A percentile compares a stretch with the other conserved stretches of the same genome.
phyloP scores from a whole-genome alignment of 139 green algal genomes.

The Volvox africanus region DNA sequence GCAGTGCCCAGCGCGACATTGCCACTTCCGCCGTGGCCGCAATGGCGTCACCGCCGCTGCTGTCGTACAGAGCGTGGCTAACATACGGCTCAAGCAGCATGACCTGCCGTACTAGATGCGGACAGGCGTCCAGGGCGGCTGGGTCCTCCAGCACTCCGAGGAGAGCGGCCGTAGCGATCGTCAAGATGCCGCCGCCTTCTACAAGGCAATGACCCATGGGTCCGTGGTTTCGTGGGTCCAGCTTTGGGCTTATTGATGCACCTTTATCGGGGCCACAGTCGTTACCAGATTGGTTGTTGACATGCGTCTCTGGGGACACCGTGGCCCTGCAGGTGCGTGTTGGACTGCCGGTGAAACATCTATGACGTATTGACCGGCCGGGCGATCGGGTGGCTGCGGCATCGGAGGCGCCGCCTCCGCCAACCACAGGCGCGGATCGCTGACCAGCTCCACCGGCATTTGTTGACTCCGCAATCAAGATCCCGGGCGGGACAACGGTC shows the following conservation, averaged over 20 bases:
- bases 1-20: neutral
- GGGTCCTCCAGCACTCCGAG: neutral
- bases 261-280: neutral
- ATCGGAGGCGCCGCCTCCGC: too few species aligned
- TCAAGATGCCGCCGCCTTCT: neutral
- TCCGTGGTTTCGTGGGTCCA: neutral
- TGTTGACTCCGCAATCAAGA: too few species aligned
- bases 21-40: neutral
- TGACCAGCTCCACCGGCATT: neutral
- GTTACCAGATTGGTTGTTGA: neutral
- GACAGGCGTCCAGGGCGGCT: neutral
- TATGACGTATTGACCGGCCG: neutral
- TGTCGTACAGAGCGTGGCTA: neutral
- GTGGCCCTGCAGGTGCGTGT: neutral
- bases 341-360: neutral
- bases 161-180: neutral
- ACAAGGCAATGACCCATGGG: constrained; percentile 17
- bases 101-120: constrained; percentile 15
- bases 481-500: neutral
- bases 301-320: neutral
- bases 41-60: neutral
- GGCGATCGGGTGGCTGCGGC: neutral
- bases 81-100: constrained; percentile 33
- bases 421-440: neutral
- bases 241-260: neutral